Conservation (phyloP, 208 protist genomes). For the Histomonas meleagridis region DNA sequence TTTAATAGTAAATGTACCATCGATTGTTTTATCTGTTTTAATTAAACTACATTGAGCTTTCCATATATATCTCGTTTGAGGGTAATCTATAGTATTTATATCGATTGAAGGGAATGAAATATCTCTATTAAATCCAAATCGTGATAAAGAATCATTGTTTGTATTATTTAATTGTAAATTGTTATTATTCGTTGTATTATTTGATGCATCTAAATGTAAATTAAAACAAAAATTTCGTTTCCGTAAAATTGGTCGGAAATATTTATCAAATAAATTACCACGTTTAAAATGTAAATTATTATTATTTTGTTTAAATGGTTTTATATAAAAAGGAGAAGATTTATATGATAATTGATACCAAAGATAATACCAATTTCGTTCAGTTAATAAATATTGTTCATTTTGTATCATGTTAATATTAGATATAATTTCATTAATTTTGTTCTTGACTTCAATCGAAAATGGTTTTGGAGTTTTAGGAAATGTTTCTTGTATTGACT, state of each 20-base stretch:
- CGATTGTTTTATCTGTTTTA: not conserved
- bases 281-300: not conserved
- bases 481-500: not conserved
- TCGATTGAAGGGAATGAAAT: too few relatives aligned
- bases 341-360: not conserved
- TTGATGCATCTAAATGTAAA: not conserved
- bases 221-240: not conserved
- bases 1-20: not conserved
- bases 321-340: not conserved
- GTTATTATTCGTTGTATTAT: too few relatives aligned
- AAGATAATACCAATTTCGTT: not conserved
- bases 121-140: too few relatives aligned
- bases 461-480: not conserved
- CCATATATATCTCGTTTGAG: conserved; percentile 7
- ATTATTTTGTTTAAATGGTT: not conserved
- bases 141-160: too few relatives aligned
- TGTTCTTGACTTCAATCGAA: not conserved
- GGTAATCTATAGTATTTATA: too few relatives aligned
- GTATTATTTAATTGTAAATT: too few relatives aligned
- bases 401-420: not conserved
- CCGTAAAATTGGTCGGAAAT: not conserved
- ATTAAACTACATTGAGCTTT: not conserved
- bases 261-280: not conserved
- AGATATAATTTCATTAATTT: not conserved
- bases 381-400: not conserved